phyloP scores from a whole-genome alignment of 2,329 filamentous ascomycete species.

The Elsinoe batatas region DNA sequence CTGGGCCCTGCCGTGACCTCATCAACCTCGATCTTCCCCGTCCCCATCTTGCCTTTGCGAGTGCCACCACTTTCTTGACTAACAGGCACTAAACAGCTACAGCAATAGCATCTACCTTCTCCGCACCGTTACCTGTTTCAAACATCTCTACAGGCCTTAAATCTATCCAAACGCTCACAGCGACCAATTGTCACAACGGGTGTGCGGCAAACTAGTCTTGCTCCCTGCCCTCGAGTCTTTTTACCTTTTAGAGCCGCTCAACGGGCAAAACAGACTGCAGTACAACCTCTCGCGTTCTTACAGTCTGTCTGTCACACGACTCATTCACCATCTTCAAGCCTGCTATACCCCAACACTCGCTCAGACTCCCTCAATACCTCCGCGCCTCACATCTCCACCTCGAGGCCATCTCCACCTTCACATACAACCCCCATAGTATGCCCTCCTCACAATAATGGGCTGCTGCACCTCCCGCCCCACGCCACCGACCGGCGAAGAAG shows the following conservation, averaged over 20 bases:
- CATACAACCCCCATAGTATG: background rate
- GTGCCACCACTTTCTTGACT: too few relatives aligned
- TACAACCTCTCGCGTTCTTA: background rate
- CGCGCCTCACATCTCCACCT: background rate
- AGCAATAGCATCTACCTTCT: background rate
- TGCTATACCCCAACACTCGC: background rate
- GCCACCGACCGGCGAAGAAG: constrained; percentile 1
- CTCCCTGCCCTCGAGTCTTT: constrained; percentile 4
- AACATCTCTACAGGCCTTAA: background rate
- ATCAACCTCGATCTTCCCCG: background rate
- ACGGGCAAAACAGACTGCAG: background rate
- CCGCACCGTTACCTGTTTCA: background rate
- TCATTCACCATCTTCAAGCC: background rate
- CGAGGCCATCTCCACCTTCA: background rate
- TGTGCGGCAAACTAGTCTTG: background rate
- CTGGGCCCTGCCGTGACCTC: background rate
- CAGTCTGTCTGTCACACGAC: background rate
- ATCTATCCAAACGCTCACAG: background rate
- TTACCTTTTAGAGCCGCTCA: background rate
- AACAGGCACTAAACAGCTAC: too few relatives aligned
- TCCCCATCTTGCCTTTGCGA: background rate
- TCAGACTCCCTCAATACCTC: background rate
- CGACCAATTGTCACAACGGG: background rate
- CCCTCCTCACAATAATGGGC: constrained; percentile 9
- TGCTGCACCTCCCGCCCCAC: constrained; percentile 15